Percentiles rank a stretch among this genome's conserved stretches.
phyloP scores from a whole-genome alignment of 202 grass and related monocot genomes.

The Dendrocalamus latiflorus region DNA sequence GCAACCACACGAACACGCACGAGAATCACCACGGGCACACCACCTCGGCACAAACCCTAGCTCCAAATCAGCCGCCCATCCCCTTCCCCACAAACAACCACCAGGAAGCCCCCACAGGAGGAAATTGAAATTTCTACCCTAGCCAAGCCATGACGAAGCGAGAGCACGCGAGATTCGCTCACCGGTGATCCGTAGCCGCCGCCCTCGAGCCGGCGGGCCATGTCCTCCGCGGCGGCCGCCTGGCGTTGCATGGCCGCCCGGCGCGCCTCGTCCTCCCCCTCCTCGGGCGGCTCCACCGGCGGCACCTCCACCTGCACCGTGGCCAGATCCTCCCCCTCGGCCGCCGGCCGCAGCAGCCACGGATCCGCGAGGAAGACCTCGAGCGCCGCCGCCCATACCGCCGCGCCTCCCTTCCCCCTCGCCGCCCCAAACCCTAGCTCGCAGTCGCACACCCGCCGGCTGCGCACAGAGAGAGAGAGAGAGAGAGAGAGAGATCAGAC shows the following conservation, averaged over 20 bases:
- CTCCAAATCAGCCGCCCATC: neutral
- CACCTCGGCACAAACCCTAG: neutral
- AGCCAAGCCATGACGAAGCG: neutral
- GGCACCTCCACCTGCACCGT: slow-evolving; percentile 87
- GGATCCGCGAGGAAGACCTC: slow-evolving; percentile 81
- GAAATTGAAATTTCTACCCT: neutral
- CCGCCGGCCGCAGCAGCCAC: slow-evolving; percentile 49
- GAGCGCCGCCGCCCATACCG: slow-evolving; percentile 41
- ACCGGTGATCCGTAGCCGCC: slow-evolving; percentile 37
- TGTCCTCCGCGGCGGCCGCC: slow-evolving; percentile 75
- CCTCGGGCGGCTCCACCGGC: slow-evolving; percentile 27
- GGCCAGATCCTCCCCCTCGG: neutral
- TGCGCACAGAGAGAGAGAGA: slow-evolving; percentile 15
- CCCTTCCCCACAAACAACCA: neutral
- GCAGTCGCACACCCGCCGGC: slow-evolving; percentile 91
- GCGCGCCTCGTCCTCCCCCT: slow-evolving; percentile 39
- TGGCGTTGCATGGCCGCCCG: slow-evolving; percentile 67
- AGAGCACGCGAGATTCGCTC: slow-evolving; percentile 4
- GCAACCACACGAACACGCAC: neutral
- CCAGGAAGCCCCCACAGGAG: neutral
- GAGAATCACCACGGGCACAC: neutral
- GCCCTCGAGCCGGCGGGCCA: slow-evolving; percentile 60
- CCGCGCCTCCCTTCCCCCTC: neutral
- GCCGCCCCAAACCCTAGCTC: slow-evolving; percentile 69
- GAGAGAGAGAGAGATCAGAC: neutral